Conservation (phyloP, 495 filamentous ascomycete species). For the Tricharina praecox region DNA sequence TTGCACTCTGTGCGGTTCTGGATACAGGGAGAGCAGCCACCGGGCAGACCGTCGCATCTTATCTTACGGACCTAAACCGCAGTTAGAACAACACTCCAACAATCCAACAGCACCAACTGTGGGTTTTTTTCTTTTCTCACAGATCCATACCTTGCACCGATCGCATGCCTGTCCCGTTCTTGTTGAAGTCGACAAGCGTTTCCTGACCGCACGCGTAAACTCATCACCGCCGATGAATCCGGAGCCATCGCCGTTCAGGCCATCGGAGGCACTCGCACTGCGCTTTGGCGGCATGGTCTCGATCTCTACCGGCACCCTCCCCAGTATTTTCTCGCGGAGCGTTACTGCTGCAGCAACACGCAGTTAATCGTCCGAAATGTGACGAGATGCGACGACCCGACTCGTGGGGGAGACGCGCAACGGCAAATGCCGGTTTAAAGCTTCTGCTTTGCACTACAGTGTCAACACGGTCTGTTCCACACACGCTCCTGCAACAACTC, state of each 20-base stretch:
- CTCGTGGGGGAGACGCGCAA: no score
- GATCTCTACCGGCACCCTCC: no score
- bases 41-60: constrained; percentile 54
- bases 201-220: constrained; percentile 51
- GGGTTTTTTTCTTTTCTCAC: no score
- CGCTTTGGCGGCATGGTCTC: constrained; percentile 6
- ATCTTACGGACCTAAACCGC: constrained; percentile 57
- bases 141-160: constrained; percentile 57
- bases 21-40: constrained; percentile 60
- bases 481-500: no score
- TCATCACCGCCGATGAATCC: constrained; percentile 34
- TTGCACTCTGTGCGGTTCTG: constrained; percentile 54
- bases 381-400: no score
- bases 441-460: no score
- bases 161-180: constrained; percentile 81
- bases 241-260: neutral
- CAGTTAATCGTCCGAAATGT: no score
- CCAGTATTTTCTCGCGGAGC: no score
- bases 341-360: no score
- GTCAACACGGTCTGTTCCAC: no score
- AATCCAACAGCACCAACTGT: constrained; percentile 5
- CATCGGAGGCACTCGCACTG: neutral
- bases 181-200: constrained; percentile 43
- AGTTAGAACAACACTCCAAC: neutral
- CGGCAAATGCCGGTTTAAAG: no score